Conservation (phyloP, 768 basidiomycete genomes). For the Antrodiella citrinella region DNA sequence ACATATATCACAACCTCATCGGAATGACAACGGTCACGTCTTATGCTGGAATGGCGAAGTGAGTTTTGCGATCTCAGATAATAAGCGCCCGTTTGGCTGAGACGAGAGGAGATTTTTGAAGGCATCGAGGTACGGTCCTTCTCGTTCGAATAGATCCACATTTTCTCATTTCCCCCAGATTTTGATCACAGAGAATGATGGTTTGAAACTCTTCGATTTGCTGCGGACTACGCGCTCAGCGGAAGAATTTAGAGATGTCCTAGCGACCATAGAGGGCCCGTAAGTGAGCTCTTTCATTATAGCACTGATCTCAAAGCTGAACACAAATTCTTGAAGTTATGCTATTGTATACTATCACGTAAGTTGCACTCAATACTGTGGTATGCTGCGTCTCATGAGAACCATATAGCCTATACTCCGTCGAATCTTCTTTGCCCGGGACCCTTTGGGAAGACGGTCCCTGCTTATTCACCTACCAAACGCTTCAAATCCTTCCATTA, state of each 20-base stretch:
- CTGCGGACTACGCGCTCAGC: constrained; percentile 19
- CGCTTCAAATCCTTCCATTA: constrained; percentile 37
- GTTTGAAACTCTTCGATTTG: constrained; percentile 38
- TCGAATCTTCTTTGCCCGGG: constrained; percentile 65
- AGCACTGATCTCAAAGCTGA: too few species aligned
- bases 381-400: too few species aligned
- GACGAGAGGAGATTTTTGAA: constrained; percentile 51
- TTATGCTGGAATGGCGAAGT: constrained; percentile 90
- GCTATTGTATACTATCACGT: constrained; percentile 79
- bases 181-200: constrained; percentile 60
- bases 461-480: constrained; percentile 63
- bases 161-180: constrained; percentile 34
- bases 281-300: constrained; percentile 32
- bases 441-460: constrained; percentile 84
- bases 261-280: constrained; percentile 75
- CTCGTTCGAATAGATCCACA: too few species aligned
- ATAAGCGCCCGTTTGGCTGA: background rate
- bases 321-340: constrained; percentile 46
- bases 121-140: constrained; percentile 53
- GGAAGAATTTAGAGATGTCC: constrained; percentile 39
- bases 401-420: constrained; percentile 13
- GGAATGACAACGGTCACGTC: constrained; percentile 37
- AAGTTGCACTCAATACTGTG: too few species aligned
- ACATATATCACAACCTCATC: constrained; percentile 63
- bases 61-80: constrained; percentile 8